phyloP scores from a whole-genome alignment of 73 alveolate genomes.

The Paramecium pentaurelia region DNA sequence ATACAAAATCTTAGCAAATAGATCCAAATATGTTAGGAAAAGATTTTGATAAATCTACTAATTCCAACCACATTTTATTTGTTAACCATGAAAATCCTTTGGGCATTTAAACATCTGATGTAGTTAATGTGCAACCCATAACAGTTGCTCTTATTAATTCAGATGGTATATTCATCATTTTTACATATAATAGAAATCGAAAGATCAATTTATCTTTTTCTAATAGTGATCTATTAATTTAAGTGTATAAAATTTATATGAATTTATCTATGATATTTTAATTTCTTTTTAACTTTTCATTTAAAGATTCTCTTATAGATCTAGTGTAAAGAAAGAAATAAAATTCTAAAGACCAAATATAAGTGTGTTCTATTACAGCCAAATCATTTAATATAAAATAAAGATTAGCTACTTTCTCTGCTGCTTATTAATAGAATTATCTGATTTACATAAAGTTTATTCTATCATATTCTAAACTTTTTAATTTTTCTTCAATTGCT shows the following conservation, averaged over 20 bases:
- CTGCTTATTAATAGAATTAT: conserved; percentile 68
- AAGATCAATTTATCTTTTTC: conserved; percentile 90
- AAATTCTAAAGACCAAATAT: conserved; percentile 79
- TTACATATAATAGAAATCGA: conserved; percentile 85
- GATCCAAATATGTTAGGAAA: conserved; percentile 68
- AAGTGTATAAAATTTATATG: conserved; percentile 63
- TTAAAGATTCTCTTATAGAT: conserved; percentile 63
- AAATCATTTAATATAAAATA: conserved; percentile 80
- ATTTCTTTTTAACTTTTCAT: conserved; percentile 52
- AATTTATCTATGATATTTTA: conserved; percentile 74
- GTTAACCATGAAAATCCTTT: conserved; percentile 82
- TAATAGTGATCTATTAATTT: conserved; percentile 88
- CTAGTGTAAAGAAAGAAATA: conserved; percentile 57
- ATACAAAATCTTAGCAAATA: not conserved
- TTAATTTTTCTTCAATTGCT: conserved; percentile 69
- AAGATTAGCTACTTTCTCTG: conserved; percentile 75
- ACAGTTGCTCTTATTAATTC: conserved; percentile 82
- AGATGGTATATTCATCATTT: conserved; percentile 72
- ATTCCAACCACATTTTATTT: conserved; percentile 89
- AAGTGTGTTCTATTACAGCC: conserved; percentile 80
- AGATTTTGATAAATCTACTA: conserved; percentile 86
- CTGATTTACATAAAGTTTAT: conserved; percentile 63
- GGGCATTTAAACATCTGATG: conserved; percentile 77
- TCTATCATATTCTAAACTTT: conserved; percentile 62
- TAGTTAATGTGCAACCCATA: conserved; percentile 90